Base-by-base conservation (phyloP, 2,329 filamentous ascomycete species). In the Exserohilum rostratum region DNA sequence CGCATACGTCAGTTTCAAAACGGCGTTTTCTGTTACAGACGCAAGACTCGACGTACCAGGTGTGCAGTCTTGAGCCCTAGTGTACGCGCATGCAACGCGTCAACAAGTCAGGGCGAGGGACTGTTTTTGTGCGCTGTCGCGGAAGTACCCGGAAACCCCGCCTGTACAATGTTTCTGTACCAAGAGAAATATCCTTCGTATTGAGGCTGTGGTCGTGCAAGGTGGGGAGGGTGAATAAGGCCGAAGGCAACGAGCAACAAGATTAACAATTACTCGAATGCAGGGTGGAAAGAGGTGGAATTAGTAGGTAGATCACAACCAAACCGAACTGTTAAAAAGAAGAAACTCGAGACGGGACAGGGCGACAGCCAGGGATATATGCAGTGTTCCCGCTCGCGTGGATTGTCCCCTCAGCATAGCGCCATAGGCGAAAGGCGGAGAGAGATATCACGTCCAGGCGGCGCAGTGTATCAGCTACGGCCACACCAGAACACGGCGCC, bases 391-490 rank as follows among this genome's bases (percentile, higher is more conserved):
- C 18, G 12, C 20, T 31, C 42, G 22, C 33, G 42, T 33, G 27
- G 20, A 5, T 25, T 29, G 3, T 29, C 3, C 20, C 33, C 42
- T 22, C 12, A 17, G 7, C 17, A 37, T 37, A 37, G 34, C 15
- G 39, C 22, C 22, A 29, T 42, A 15, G 39, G 10, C 22, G 22
- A 25, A n/a, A 17, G n/a, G 42, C 42, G 42, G 42, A 34, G 30
- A 17, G 33, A 20, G 30, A 22, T n/a, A 22, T 33, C 30, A 34
- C 29, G 30, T 34, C 20, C 42, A 30, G n/a, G 42, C 42, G 17
- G 42, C 42, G 5, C 33, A 33, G 42, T 42, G 50, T 52, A 48
- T 52, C 50, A 52, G 50, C 50, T 48, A 47, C 50, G 50, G 29
- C 50, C 50, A 52, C 43, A 52, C 44, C 50, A 45, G 18, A 45